Percentiles rank a stretch among this genome's conserved stretches.
Evolutionary conservation across 1,139 yeast genomes (phyloP).

Genomic region (Candida pseudoviswanathii): DNA sequence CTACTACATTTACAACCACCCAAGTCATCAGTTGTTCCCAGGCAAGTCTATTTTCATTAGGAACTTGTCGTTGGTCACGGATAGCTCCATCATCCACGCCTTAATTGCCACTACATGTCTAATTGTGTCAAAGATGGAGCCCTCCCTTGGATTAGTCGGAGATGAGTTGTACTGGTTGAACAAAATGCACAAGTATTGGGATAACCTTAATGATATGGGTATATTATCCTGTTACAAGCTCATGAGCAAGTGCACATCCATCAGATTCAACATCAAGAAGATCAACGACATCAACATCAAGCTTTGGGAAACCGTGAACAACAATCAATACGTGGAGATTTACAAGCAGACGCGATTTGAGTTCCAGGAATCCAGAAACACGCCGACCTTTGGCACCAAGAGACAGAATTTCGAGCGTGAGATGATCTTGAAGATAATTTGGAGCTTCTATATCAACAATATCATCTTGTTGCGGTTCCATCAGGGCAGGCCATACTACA

Average conservation of each 20-base stretch:
- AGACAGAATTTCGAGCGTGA: slow-evolving; percentile 41
- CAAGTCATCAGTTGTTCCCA: slow-evolving; percentile 48
- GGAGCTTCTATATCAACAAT: slow-evolving; percentile 43
- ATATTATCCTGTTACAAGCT: slow-evolving; percentile 25
- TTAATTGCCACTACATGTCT: slow-evolving; percentile 47
- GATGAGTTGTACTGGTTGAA: slow-evolving; percentile 44
- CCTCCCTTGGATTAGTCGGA: slow-evolving; percentile 17
- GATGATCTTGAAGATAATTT: slow-evolving; percentile 36
- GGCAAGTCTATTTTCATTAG: slow-evolving; percentile 38
- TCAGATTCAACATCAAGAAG: slow-evolving; percentile 17
- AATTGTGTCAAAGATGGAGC: slow-evolving; percentile 21
- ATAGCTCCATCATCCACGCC: slow-evolving; percentile 47
- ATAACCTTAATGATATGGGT: slow-evolving; percentile 30
- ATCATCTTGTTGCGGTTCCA: slow-evolving; percentile 34
- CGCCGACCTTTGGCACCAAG: slow-evolving; percentile 22
- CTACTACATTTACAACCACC: slow-evolving; percentile 51
- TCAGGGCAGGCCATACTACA: slow-evolving; percentile 42
- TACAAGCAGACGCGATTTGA: slow-evolving; percentile 17
- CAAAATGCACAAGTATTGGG: slow-evolving; percentile 38
- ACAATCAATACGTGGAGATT: slow-evolving; percentile 25
- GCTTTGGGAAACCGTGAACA: slow-evolving; percentile 27
- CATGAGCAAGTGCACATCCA: slow-evolving; percentile 19
- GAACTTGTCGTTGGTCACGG: slow-evolving; percentile 33
- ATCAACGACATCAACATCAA: slow-evolving; percentile 18
- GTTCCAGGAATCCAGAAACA: slow-evolving; percentile 9